A percentile compares a stretch with the other conserved stretches of the same genome.
Conservation (phyloP, 352 stramenopile species). For the Pythium vanterpoolii region DNA sequence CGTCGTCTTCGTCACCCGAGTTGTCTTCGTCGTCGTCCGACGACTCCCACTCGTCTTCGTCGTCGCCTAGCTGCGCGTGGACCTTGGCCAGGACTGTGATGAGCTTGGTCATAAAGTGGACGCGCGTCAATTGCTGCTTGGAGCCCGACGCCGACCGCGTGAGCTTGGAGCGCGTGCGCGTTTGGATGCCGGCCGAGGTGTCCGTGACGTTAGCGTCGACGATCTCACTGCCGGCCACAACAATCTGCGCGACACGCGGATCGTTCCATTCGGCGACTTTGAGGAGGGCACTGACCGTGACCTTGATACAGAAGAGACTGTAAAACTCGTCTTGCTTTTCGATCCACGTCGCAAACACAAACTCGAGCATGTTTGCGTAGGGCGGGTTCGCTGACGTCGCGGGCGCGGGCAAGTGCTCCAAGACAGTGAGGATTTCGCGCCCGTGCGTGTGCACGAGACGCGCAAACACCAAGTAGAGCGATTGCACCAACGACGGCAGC, state of each 20-base stretch:
- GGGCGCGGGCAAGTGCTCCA: slow-evolving; percentile 64
- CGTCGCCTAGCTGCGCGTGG: slow-evolving; percentile 59
- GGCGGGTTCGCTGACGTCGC: background rate
- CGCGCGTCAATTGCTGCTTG: slow-evolving; percentile 46
- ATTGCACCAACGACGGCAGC: slow-evolving; percentile 73
- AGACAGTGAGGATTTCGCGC: slow-evolving; percentile 55
- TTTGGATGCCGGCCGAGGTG: slow-evolving; percentile 19
- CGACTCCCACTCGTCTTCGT: slow-evolving; percentile 77
- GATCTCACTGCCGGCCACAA: slow-evolving; percentile 52
- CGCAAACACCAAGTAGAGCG: slow-evolving; percentile 81
- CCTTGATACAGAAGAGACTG: slow-evolving; percentile 79
- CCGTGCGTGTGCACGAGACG: slow-evolving; percentile 75
- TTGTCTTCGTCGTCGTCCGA: slow-evolving; percentile 70
- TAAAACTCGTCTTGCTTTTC: slow-evolving; percentile 85
- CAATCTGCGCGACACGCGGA: slow-evolving; percentile 57
- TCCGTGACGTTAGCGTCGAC: slow-evolving; percentile 16
- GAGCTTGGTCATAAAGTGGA: slow-evolving; percentile 83
- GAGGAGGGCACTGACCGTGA: slow-evolving; percentile 72
- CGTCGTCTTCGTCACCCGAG: slow-evolving; percentile 58
- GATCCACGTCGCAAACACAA: slow-evolving; percentile 82
- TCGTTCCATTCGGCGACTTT: slow-evolving; percentile 79
- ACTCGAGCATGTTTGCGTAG: slow-evolving; percentile 59
- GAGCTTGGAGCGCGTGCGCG: slow-evolving; percentile 60
- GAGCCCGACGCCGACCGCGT: slow-evolving; percentile 25
- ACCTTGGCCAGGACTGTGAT: slow-evolving; percentile 73